phyloP scores from a whole-genome alignment of 202 grass and related monocot species.

The Bolboschoenoplectus hybrid region DNA sequence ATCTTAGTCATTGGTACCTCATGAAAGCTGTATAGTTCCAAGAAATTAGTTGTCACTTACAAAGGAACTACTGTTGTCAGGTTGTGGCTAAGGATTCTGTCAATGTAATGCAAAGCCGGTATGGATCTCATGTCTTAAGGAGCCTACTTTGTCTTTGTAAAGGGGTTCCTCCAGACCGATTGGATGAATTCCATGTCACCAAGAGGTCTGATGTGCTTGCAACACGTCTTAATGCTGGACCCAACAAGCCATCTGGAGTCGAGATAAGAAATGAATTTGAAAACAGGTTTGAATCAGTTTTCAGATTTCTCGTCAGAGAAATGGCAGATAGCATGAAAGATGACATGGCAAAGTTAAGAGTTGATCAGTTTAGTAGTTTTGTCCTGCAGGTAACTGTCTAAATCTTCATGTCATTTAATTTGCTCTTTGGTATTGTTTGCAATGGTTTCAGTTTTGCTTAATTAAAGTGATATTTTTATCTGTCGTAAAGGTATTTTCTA shows the following conservation, averaged over 20 bases:
- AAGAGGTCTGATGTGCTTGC: conserved; percentile 70
- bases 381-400: conserved; percentile 65
- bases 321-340: conserved; percentile 63
- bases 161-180: conserved; percentile 62
- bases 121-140: conserved; percentile 90
- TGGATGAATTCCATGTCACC: conserved; percentile 75
- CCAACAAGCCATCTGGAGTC: conserved; percentile 44
- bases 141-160: conserved; percentile 90
- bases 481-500: neutral
- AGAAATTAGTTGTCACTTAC: neutral
- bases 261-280: conserved; percentile 46
- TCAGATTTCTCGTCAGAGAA: conserved; percentile 69
- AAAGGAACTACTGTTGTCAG: conserved; percentile 47
- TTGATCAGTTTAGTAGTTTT: conserved; percentile 87
- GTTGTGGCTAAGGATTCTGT: conserved; percentile 63
- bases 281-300: conserved; percentile 57
- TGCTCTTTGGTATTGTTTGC: conserved; percentile 11
- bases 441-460: conserved; percentile 32
- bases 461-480: conserved; percentile 3
- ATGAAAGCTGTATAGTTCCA: neutral
- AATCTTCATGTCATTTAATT: conserved; percentile 26
- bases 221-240: conserved; percentile 56
- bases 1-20: neutral
- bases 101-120: conserved; percentile 72
- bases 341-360: conserved; percentile 59